Evolutionary conservation across 2,329 filamentous ascomycete species (phyloP), one percentile per base, ranked within the genome.

Genomic region (Aureobasidium uvarum): DNA sequence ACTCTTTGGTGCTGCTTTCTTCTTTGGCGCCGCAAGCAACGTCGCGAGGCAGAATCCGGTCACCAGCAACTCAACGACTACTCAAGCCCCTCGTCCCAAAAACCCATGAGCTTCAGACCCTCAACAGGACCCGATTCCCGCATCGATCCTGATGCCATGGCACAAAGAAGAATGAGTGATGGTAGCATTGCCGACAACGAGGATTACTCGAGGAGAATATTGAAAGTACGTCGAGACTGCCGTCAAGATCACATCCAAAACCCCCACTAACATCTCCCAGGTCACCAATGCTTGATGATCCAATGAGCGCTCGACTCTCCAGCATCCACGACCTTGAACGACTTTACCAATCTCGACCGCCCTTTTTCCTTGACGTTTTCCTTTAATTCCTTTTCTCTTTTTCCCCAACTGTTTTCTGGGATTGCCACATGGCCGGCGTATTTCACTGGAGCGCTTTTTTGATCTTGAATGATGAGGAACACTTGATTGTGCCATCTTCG

Each of bases 141-240:
- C 64, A 86, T 97, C 66, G 94, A 98, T 70, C 92, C 92, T 8
- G 88, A 83, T 65, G 85, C 92, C 69, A 88, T 96, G 84, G 88
- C 89, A 66, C 86, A 92, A 71, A 85, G 92, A 74, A 86, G 93
- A 77, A 85, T 94, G 80, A 97, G 94, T 79, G 91, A 95, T 73
- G 94, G 94, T 71, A 97, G 93, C 78, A 97, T 98, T 77, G 94
- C 93, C 62, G 94, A 98, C 77, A 96, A 97, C 79, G 88, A 96
- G 79, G 94, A 98, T 77, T 98, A 96, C 80, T 97, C 94, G 68
- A 87, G 94, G 80, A 90, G 91, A 80, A 97, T 98, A 78, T 85
- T 98, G 74, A 91, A 96, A 87, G 94, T 96, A 84, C 70, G 85
- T 38, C 11, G 14, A 25, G 43, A 6, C 11, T 16, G 4, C 18